Percentiles rank a stretch among this genome's conserved stretches.
Evolutionary conservation across 257 asterid species (phyloP).

Genomic region (Penstemon davidsonii): DNA sequence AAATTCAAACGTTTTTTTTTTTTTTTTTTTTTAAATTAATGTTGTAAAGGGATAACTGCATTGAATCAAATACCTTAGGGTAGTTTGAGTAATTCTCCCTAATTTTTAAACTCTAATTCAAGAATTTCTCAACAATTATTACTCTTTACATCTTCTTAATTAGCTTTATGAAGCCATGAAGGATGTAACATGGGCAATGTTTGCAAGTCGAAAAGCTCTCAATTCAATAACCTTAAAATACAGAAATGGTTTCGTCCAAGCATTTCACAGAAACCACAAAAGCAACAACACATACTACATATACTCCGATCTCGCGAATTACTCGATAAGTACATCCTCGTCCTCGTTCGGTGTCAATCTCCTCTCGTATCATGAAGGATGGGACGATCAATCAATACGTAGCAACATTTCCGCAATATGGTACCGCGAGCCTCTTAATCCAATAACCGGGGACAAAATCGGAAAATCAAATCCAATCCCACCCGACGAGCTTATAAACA

Average conservation of each 20-base stretch:
- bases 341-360: slow-evolving; percentile 40
- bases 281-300: slow-evolving; percentile 75
- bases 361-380: slow-evolving; percentile 60
- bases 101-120: background rate
- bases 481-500: slow-evolving; percentile 81
- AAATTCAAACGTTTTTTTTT: too few relatives aligned
- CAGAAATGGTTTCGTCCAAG: slow-evolving; percentile 91
- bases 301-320: slow-evolving; percentile 79
- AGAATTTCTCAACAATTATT: background rate
- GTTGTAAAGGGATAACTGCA: too few relatives aligned
- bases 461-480: slow-evolving; percentile 61
- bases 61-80: background rate
- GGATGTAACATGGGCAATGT: slow-evolving; percentile 89
- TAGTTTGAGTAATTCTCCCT: too few relatives aligned
- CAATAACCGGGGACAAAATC: slow-evolving; percentile 61
- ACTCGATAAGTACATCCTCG: slow-evolving; percentile 45
- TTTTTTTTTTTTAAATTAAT: too few relatives aligned
- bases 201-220: slow-evolving; percentile 79
- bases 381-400: slow-evolving; percentile 82
- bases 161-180: slow-evolving; percentile 86
- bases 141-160: slow-evolving; percentile 5
- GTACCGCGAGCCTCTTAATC: slow-evolving; percentile 80
- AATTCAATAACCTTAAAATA: slow-evolving; percentile 75
- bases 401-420: slow-evolving; percentile 72
- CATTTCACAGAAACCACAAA: slow-evolving; percentile 79